Base-by-base conservation (phyloP, 371 early-diverging fungal genomes). In the Actinomucor elegans region DNA sequence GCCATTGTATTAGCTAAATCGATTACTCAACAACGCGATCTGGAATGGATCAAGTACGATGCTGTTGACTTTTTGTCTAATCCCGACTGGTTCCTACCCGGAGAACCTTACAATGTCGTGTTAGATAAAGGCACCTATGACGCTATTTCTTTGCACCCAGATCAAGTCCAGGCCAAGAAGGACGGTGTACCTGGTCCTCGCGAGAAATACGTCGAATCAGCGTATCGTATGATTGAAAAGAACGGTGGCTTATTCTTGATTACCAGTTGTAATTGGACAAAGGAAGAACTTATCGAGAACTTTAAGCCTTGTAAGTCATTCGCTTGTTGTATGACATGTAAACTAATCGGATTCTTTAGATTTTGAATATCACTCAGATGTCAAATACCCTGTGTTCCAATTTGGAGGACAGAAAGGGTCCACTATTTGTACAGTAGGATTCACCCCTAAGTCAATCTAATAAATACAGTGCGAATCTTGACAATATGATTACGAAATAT, bases 101-200 rank as follows among this genome's bases (percentile, higher is more conserved):
- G 34, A 0, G 34, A 59, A 38, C 64, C 17, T 45, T 93, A 84
- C 57, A 77, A 81, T 35, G 64, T 94, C 3, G 78, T 90, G 34
- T 46, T 94, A 53, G 96, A 96, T 66, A 96, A 96, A 64, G 96
- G 96, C 20, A 94, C 96, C 0, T 93, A 89, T 64, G 96, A 96
- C 64, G 96, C 96, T 10, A 94, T 96, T 21, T 86, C 87, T 32
- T 71, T 96, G 28, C 74, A 80, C 52, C 87, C 85, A 10, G 79
- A 77, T 18, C 71, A 82, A 55, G 59, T 64, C 55, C 45, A 67
- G 45, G 67, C 73, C 23, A 53, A 75, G 51, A 12, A 64, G 27
- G 26, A 64, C 36, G 61, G 63, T 10, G 27, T 41, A 20, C 64
- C 57, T 10, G 80, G 78, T 1, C 75, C 75, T 4, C 64, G 71